These are phyloP conservation scores for Ceratobasidium sp. DNA, from an alignment of 1,284 basidiomycete species.

Conservation along the genomic window DNA sequence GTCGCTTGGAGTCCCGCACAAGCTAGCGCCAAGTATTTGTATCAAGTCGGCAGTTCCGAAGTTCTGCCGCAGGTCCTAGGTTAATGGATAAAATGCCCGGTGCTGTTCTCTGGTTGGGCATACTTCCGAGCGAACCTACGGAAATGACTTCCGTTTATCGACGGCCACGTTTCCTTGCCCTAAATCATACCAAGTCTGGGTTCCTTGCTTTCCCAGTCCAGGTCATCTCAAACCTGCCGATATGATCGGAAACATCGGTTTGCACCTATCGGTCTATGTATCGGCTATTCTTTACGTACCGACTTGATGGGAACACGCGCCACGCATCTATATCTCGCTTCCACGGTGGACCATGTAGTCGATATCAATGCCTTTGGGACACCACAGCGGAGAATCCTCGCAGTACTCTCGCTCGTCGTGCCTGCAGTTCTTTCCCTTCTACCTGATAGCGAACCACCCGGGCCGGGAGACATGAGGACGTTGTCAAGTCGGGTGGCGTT, in stretches of 20 bases:
- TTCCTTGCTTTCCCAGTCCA: not conserved
- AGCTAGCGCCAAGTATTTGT: not conserved
- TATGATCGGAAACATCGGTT: slow-evolving; percentile 13
- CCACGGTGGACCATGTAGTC: not conserved
- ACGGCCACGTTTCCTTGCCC: not conserved
- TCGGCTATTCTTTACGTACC: not conserved
- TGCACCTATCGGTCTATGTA: not conserved
- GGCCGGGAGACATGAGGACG: slow-evolving; percentile 1
- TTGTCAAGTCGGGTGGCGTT: not conserved
- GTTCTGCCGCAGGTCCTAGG: slow-evolving; percentile 14
- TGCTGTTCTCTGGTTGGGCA: not conserved
- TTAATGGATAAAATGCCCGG: not conserved
- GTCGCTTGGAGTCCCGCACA: slow-evolving; percentile 21
- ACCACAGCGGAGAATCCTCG: slow-evolving; percentile 9
- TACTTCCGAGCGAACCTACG: slow-evolving; percentile 10
- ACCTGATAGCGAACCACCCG: not conserved
- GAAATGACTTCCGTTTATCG: not conserved
- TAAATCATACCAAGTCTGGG: not conserved
- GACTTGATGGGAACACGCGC: not conserved
- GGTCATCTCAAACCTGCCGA: slow-evolving; percentile 7
- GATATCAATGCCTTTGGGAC: not conserved
- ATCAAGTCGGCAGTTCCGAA: slow-evolving; percentile 9
- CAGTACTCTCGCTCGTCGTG: slow-evolving; percentile 9
- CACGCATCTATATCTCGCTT: not conserved
- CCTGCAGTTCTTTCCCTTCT: not conserved